phyloP scores from a whole-genome alignment of 2,329 filamentous ascomycete species.

The Zasmidium citrigriseum region DNA sequence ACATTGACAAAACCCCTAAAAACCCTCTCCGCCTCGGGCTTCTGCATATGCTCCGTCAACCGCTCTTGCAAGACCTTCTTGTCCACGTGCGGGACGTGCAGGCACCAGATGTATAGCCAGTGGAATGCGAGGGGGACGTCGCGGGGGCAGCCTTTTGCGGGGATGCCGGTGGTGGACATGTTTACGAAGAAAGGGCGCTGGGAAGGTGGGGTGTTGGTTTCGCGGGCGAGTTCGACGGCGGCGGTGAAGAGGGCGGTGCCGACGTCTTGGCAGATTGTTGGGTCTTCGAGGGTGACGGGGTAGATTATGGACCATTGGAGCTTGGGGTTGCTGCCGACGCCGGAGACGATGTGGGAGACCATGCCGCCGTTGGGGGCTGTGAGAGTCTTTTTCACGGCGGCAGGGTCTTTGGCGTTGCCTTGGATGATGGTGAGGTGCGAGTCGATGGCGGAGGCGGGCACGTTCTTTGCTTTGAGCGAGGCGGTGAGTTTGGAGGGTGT shows the following conservation, averaged over 20 bases:
- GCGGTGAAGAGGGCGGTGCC: constrained; percentile 35
- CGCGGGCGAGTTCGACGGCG: constrained; percentile 21
- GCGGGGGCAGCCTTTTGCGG: constrained; percentile 25
- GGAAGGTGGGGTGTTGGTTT: constrained; percentile 8
- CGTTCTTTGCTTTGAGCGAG: constrained; percentile 43
- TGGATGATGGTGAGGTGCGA: constrained; percentile 49
- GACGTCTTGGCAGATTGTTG: constrained; percentile 37
- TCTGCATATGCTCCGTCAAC: constrained; percentile 29
- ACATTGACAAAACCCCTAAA: constrained; percentile 37
- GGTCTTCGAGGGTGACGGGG: constrained; percentile 38
- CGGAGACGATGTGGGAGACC: constrained; percentile 46
- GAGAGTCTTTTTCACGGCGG: constrained; percentile 43
- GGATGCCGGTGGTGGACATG: constrained; percentile 42
- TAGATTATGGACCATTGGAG: constrained; percentile 27
- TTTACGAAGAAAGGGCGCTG: constrained; percentile 35
- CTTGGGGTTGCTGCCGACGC: constrained; percentile 44
- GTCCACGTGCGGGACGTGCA: constrained; percentile 42
- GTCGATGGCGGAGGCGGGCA: constrained; percentile 39
- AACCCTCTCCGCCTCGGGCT: constrained; percentile 21
- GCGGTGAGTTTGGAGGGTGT: constrained; percentile 51
- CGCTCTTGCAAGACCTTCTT: constrained; percentile 40
- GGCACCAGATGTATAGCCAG: constrained; percentile 39
- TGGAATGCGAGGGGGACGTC: constrained; percentile 39
- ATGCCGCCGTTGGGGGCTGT: constrained; percentile 19
- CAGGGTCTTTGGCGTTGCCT: constrained; percentile 48